Evolutionary conservation across 1,284 basidiomycete genomes (phyloP).

Genomic region (Tilletiopsis washingtonensis): DNA sequence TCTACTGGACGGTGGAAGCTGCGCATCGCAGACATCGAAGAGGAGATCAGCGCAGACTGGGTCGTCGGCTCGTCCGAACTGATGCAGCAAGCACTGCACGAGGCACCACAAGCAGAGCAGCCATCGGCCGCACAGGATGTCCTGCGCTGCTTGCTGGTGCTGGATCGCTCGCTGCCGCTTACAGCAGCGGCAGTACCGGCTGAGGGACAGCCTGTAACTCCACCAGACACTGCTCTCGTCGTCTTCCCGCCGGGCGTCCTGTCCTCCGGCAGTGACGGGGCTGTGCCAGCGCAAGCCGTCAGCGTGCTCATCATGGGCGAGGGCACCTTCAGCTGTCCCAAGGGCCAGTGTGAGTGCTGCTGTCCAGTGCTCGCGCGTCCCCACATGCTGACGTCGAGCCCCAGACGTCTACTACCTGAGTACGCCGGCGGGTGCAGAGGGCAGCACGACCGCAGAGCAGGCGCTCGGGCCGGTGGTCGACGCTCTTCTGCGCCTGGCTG

Average conservation of each 20-base stretch:
- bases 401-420: constrained; percentile 44
- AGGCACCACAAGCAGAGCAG: neutral
- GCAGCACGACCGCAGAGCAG: too few species aligned
- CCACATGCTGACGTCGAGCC: constrained; percentile 1
- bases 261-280: neutral
- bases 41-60: constrained; percentile 54
- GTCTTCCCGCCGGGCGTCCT: constrained; percentile 66
- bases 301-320: constrained; percentile 63
- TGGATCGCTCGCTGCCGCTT: constrained; percentile 2
- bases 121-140: neutral
- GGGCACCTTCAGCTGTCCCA: constrained; percentile 74
- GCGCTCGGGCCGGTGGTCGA: too few species aligned
- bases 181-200: neutral
- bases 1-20: constrained; percentile 22
- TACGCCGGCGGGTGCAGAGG: too few species aligned
- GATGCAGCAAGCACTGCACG: constrained; percentile 11
- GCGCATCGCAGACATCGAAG: constrained; percentile 54
- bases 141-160: constrained; percentile 1
- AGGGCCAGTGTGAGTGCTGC: constrained; percentile 50
- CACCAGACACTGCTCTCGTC: constrained; percentile 62
- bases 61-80: constrained; percentile 53
- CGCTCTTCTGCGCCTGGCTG: too few species aligned
- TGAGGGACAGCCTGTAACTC: neutral
- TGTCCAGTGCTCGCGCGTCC: neutral
- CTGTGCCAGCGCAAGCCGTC: constrained; percentile 52